These are phyloP conservation scores for Blastobotrys americana DNA, from an alignment of 805 yeast genomes.

Conservation along the genomic window DNA sequence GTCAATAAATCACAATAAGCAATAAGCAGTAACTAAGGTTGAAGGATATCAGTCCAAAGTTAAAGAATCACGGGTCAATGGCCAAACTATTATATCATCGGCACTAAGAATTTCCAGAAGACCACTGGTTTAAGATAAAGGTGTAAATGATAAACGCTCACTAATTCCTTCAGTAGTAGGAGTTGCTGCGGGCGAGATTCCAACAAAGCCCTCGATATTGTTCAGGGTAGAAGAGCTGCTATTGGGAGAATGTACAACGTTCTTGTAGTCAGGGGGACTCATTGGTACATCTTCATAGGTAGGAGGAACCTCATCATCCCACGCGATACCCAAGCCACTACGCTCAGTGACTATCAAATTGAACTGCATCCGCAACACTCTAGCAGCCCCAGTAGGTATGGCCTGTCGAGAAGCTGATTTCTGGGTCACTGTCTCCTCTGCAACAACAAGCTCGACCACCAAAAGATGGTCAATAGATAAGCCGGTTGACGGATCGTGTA, in stretches of 20 bases:
- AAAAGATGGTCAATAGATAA: conserved; percentile 67
- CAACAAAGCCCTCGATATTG: conserved; percentile 12
- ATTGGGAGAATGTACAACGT: conserved; percentile 15
- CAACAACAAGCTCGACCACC: conserved; percentile 84
- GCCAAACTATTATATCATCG: no score
- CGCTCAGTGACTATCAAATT: conserved; percentile 76
- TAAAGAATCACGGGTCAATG: no score
- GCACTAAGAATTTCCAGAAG: no score
- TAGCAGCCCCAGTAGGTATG: conserved; percentile 76
- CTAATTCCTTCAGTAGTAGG: conserved; percentile 15
- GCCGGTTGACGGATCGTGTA: conserved; percentile 76
- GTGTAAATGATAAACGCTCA: background rate
- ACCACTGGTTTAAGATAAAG: no score
- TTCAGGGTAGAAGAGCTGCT: conserved; percentile 11
- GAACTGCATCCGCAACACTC: conserved; percentile 93
- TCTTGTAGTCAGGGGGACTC: conserved; percentile 77
- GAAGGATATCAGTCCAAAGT: no score
- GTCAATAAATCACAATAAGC: no score
- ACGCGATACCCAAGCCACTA: conserved; percentile 90
- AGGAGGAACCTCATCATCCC: conserved; percentile 99
- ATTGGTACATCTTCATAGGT: conserved; percentile 81
- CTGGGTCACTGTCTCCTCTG: conserved; percentile 55
- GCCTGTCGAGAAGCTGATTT: conserved; percentile 27
- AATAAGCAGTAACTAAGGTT: no score
- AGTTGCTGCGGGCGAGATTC: conserved; percentile 10